A percentile compares a stretch with the other conserved stretches of the same genome.
phyloP scores from a whole-genome alignment of 2,329 filamentous ascomycete species.

The Aspergillus pseudoglaucus region DNA sequence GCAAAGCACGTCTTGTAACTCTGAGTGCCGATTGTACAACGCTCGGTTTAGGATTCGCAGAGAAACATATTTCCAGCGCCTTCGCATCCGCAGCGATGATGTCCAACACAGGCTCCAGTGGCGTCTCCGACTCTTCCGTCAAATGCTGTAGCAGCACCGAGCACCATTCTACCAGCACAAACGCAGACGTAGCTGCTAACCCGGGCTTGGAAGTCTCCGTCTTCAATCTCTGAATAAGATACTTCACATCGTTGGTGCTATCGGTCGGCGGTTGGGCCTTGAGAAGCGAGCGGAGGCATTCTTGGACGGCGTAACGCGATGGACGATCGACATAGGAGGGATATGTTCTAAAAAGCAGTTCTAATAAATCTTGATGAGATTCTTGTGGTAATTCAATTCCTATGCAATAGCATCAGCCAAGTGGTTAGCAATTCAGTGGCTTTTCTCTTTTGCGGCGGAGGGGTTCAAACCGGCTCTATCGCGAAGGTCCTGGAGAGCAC shows the following conservation, averaged over 20 bases:
- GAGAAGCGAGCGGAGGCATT: conserved; percentile 66
- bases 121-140: conserved; percentile 57
- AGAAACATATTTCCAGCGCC: conserved; percentile 70
- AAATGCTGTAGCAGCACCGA: conserved; percentile 69
- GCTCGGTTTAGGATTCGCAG: conserved; percentile 55
- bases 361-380: conserved; percentile 48
- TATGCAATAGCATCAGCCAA: conserved; percentile 9
- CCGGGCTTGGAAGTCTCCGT: conserved; percentile 68
- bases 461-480: conserved; percentile 35
- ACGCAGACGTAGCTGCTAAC: conserved; percentile 73
- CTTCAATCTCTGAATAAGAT: conserved; percentile 61
- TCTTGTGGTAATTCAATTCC: conserved; percentile 27
- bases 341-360: conserved; percentile 79
- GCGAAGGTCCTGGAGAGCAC: conserved; percentile 39
- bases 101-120: conserved; percentile 53
- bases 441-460: not conserved
- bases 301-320: conserved; percentile 76
- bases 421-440: conserved; percentile 9
- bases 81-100: conserved; percentile 64
- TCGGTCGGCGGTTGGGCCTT: conserved; percentile 49
- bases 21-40: conserved; percentile 68
- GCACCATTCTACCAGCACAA: conserved; percentile 88
- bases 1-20: conserved; percentile 71
- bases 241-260: conserved; percentile 30
- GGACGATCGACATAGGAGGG: conserved; percentile 77